A percentile compares a stretch with the other conserved stretches of the same genome.
Evolutionary conservation across 2,329 filamentous ascomycete species (phyloP).

Genomic region (Hyphodiscus sp.): DNA sequence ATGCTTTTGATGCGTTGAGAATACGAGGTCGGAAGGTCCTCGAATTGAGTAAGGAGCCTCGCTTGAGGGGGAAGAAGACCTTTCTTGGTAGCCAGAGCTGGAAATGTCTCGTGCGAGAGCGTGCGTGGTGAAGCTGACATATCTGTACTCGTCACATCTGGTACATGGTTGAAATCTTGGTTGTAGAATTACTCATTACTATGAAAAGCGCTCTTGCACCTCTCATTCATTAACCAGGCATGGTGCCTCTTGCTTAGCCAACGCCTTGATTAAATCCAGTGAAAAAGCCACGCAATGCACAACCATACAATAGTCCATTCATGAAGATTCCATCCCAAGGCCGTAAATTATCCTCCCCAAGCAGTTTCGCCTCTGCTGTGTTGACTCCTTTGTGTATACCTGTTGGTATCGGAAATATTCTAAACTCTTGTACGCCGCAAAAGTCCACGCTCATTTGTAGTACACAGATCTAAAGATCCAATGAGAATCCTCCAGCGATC

Average conservation of each 20-base stretch:
- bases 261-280: background rate
- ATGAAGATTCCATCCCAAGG: background rate
- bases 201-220: background rate
- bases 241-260: background rate
- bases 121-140: too few species aligned
- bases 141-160: too few species aligned
- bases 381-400: background rate
- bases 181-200: background rate
- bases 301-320: background rate
- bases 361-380: background rate
- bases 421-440: background rate
- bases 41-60: too few species aligned
- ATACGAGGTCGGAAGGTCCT: too few species aligned
- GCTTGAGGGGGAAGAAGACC: too few species aligned
- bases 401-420: background rate
- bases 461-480: background rate
- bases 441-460: background rate
- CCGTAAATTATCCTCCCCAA: background rate
- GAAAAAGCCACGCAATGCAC: conserved; percentile 2
- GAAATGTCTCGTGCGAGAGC: too few species aligned
- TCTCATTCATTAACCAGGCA: background rate
- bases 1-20: too few species aligned
- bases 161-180: too few species aligned
- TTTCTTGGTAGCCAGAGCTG: too few species aligned
- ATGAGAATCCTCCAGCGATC: background rate